These are phyloP conservation scores for Phytophthora aleatoria DNA, from an alignment of 352 stramenopile genomes.

Conservation along the genomic window DNA sequence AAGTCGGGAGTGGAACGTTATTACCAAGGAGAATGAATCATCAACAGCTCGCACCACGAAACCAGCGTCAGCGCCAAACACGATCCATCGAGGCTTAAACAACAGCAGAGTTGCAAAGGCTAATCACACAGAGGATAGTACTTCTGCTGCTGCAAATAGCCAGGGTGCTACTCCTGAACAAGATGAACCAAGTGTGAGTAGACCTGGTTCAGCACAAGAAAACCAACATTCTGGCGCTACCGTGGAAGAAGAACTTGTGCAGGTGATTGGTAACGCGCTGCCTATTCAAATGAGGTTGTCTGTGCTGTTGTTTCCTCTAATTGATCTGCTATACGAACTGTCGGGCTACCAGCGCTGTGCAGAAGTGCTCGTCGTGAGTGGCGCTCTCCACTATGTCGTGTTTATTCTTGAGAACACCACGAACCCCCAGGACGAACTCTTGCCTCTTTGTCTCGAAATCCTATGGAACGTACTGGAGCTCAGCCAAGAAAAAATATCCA, in stretches of 20 bases:
- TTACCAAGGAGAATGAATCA: neutral
- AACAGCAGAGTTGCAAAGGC: neutral
- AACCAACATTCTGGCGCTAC: neutral
- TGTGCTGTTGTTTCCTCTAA: constrained; percentile 57
- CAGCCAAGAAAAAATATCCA: constrained; percentile 56
- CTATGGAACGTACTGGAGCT: constrained; percentile 81
- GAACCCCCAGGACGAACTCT: constrained; percentile 65
- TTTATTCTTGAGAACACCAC: constrained; percentile 64
- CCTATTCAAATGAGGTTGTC: constrained; percentile 33
- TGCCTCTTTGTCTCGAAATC: constrained; percentile 72
- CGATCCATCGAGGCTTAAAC: constrained; percentile 10
- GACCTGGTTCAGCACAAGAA: constrained; percentile 1
- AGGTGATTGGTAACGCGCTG: constrained; percentile 12
- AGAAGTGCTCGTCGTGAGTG: constrained; percentile 69
- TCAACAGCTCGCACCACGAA: constrained; percentile 14
- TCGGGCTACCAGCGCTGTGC: constrained; percentile 68
- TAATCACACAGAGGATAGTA: neutral
- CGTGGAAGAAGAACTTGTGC: constrained; percentile 18
- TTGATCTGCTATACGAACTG: constrained; percentile 71
- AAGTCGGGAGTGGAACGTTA: neutral
- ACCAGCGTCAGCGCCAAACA: constrained; percentile 27
- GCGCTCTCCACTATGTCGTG: constrained; percentile 67
- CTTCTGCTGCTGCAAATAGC: neutral
- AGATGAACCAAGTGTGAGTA: neutral
- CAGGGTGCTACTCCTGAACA: neutral